These are phyloP conservation scores for Copromyces sp. DNA, from an alignment of 495 filamentous ascomycete species.

Conservation along the genomic window DNA sequence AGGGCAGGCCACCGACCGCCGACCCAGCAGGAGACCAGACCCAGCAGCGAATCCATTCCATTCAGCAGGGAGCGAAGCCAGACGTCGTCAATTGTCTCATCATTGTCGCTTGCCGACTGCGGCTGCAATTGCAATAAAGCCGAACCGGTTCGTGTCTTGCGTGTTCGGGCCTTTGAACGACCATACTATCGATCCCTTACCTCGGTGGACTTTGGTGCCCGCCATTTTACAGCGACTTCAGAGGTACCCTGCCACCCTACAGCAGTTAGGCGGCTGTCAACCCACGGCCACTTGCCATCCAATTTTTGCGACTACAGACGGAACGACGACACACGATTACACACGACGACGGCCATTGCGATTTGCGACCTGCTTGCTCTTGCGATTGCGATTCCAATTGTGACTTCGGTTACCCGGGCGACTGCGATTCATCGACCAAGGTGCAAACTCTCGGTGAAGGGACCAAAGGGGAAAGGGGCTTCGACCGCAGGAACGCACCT, in stretches of 20 bases:
- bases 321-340: too few species aligned
- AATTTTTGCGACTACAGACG: background rate
- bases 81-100: background rate
- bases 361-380: background rate
- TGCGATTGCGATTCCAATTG: background rate
- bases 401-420: background rate
- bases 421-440: background rate
- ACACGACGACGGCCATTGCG: background rate
- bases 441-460: background rate
- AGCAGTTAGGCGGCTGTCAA: background rate
- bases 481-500: conserved; percentile 15
- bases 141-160: background rate
- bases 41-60: background rate
- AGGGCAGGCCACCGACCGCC: background rate
- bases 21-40: background rate
- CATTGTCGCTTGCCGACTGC: background rate
- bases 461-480: background rate
- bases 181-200: background rate
- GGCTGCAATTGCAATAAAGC: background rate
- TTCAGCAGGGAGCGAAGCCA: background rate
- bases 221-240: background rate
- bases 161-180: background rate
- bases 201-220: background rate
- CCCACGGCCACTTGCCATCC: background rate
- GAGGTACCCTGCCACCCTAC: background rate